Percentiles rank a stretch among this genome's conserved stretches.
These are phyloP conservation scores for Ambrosia trifida DNA, from an alignment of 129 eudicot species.

Conservation along the genomic window DNA sequence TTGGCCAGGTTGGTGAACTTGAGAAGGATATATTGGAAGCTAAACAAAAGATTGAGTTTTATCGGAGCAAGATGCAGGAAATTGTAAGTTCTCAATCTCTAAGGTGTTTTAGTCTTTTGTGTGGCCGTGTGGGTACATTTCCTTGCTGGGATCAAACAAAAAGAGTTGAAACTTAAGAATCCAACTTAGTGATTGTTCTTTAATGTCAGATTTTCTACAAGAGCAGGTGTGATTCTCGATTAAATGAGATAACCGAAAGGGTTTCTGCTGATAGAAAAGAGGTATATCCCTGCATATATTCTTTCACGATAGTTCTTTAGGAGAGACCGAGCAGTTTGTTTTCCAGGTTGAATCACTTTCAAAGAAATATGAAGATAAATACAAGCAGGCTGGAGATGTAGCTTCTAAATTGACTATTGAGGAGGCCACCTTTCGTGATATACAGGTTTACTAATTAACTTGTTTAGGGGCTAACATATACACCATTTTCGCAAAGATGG, in stretches of 20 bases:
- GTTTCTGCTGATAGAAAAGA: slow-evolving; percentile 72
- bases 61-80: slow-evolving; percentile 90
- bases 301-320: background rate
- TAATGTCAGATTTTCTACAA: slow-evolving; percentile 71
- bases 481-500: slow-evolving; percentile 1
- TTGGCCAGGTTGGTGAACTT: slow-evolving; percentile 53
- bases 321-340: slow-evolving; percentile 18
- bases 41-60: slow-evolving; percentile 73
- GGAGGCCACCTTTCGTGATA: slow-evolving; percentile 94
- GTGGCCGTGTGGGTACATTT: background rate
- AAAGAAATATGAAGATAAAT: slow-evolving; percentile 87
- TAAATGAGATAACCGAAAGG: slow-evolving; percentile 81
- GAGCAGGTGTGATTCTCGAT: slow-evolving; percentile 81
- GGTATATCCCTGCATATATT: slow-evolving; percentile 35
- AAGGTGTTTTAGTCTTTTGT: background rate
- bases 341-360: slow-evolving; percentile 59
- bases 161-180: background rate
- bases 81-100: slow-evolving; percentile 54
- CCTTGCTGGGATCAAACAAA: background rate
- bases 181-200: slow-evolving; percentile 19
- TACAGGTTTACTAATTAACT: slow-evolving; percentile 55
- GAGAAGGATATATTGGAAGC: slow-evolving; percentile 84
- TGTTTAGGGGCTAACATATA: background rate
- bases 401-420: slow-evolving; percentile 80
- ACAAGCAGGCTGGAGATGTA: slow-evolving; percentile 86